phyloP scores from a whole-genome alignment of 148 eudicot species.

The Vaccinium myrtillus region DNA sequence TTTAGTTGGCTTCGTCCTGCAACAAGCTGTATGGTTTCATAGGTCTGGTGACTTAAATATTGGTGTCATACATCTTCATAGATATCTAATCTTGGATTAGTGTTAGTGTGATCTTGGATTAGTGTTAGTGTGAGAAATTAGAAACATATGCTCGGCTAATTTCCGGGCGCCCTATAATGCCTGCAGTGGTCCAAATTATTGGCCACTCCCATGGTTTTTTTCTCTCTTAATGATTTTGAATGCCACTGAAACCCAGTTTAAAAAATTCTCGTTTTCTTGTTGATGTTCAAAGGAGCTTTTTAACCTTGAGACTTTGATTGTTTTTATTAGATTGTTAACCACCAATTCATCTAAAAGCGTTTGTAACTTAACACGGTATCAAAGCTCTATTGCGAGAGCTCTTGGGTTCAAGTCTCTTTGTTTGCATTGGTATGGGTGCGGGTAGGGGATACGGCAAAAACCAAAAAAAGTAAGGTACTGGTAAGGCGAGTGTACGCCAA shows the following conservation, averaged over 20 bases:
- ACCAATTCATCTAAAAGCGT: too few relatives aligned
- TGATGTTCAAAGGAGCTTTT: not conserved
- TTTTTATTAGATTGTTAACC: too few relatives aligned
- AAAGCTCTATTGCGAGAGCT: too few relatives aligned
- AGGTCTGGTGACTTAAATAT: not conserved
- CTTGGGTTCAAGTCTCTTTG: too few relatives aligned
- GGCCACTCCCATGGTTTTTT: too few relatives aligned
- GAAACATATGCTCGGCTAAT: not conserved
- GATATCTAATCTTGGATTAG: not conserved
- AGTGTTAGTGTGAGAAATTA: not conserved
- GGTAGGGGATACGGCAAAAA: too few relatives aligned
- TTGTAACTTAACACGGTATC: too few relatives aligned
- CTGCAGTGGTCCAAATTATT: too few relatives aligned
- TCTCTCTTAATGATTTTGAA: not conserved
- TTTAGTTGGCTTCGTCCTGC: constrained; percentile 6
- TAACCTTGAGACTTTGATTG: not conserved
- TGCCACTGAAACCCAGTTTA: not conserved
- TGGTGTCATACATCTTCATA: not conserved
- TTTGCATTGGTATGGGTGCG: too few relatives aligned
- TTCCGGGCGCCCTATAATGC: not conserved
- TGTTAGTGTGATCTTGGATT: not conserved
- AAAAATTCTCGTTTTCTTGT: not conserved
- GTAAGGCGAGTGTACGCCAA: too few relatives aligned
- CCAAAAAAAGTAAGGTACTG: too few relatives aligned
- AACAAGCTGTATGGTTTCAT: not conserved